Base-by-base conservation (phyloP, 805 yeast species). In the Ogataea glucozyma region DNA sequence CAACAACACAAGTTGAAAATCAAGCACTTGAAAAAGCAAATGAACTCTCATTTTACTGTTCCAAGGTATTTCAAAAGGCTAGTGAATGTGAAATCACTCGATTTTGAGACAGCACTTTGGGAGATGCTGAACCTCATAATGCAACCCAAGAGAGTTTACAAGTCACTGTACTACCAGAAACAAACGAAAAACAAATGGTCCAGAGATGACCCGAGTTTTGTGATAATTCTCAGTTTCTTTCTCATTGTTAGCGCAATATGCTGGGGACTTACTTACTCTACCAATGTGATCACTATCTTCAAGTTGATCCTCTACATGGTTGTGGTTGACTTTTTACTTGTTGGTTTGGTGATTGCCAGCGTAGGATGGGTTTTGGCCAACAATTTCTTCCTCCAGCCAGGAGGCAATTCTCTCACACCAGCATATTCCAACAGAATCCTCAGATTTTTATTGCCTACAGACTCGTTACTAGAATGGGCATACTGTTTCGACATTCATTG, bases 401-500 rank as follows among this genome's bases (percentile, higher is more conserved):
- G 49, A 8, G 34, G 43, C 17, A 9, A 44, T 9, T 17, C 26
- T 22, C 32, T 40, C 26, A 22, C 30, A 17, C 26, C 53, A 12
- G 24, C 44, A 3, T 23, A 41, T n/a, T 43, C 48, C 12, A 47
- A 51, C 38, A 58, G 56, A 49, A 44, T 55, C 19, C 40, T 67
- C 29, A 62, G 63, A 21, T 62, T 58, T 34, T 22, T 52, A 2
- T 32, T 70, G 56, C 60, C 71, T 58, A 52, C 44, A 7, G 53
- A 58, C 24, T 58, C 66, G n/a, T 66, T 71, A 30, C 67, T 88
- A 41, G 97, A 90, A 60, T 90, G 97, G 97, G 89, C 91, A 1
- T 89, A 88, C 61, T 88, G 97, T 67, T 90, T 90, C 60, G 97
- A 89, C 57, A 83, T 89, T 20, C 97, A 90, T 65, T 88, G 96